Evolutionary conservation across 83 land plant species (phyloP).

Genomic region (Picea abies): DNA sequence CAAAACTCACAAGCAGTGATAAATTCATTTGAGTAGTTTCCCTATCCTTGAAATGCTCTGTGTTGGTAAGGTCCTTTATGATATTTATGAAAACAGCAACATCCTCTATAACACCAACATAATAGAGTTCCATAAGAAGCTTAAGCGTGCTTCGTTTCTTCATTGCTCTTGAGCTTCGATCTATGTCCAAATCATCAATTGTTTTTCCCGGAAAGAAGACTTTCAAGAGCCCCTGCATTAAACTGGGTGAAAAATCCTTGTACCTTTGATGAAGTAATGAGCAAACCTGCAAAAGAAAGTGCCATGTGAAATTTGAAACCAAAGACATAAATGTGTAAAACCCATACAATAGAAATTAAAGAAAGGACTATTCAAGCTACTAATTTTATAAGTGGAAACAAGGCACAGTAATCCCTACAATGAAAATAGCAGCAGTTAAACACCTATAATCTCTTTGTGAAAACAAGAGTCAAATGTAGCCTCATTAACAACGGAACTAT

Average conservation of each 20-base stretch:
- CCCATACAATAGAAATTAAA: neutral
- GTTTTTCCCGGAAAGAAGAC: slow-evolving; percentile 79
- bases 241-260: slow-evolving; percentile 88
- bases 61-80: slow-evolving; percentile 81
- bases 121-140: slow-evolving; percentile 90
- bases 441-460: too few relatives aligned
- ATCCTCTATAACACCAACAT: slow-evolving; percentile 93
- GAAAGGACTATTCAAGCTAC: neutral
- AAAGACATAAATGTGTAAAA: neutral
- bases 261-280: slow-evolving; percentile 98
- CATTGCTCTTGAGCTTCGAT: slow-evolving; percentile 81
- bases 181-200: slow-evolving; percentile 78
- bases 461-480: neutral
- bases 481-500: neutral
- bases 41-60: slow-evolving; percentile 81
- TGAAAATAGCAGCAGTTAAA: neutral
- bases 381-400: neutral
- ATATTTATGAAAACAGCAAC: slow-evolving; percentile 71
- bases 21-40: slow-evolving; percentile 91
- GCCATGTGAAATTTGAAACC: neutral
- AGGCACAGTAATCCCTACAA: neutral
- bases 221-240: slow-evolving; percentile 82
- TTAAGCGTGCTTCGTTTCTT: slow-evolving; percentile 92
- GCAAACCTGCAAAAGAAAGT: slow-evolving; percentile 59
- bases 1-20: slow-evolving; percentile 91